These are phyloP conservation scores for Fusarium clavum DNA, from an alignment of 2,329 filamentous ascomycete genomes.

Conservation along the genomic window DNA sequence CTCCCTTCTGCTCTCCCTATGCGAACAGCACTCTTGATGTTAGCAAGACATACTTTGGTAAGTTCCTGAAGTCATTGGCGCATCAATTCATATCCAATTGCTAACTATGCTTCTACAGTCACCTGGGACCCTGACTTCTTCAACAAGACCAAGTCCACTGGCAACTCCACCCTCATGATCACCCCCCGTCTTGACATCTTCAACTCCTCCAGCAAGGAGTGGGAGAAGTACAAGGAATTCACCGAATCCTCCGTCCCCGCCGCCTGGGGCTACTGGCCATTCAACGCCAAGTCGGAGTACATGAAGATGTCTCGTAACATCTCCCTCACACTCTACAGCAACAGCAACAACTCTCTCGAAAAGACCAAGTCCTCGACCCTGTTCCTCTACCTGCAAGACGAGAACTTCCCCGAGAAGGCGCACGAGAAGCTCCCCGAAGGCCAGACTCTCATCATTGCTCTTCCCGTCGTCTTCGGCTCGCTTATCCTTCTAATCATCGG, in stretches of 20 bases:
- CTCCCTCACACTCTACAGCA: conserved; percentile 59
- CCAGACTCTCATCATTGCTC: conserved; percentile 62
- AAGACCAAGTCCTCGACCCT: conserved; percentile 57
- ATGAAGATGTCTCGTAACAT: conserved; percentile 59
- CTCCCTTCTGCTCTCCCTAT: conserved; percentile 65
- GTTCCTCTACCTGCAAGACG: conserved; percentile 52
- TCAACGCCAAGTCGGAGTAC: conserved; percentile 54
- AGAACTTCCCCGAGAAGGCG: conserved; percentile 53
- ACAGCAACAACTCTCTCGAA: conserved; percentile 50
- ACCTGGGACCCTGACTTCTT: conserved; percentile 68
- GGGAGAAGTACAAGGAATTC: conserved; percentile 51
- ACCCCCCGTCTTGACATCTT: conserved; percentile 56
- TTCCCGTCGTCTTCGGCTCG: conserved; percentile 63
- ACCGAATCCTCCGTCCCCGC: conserved; percentile 52
- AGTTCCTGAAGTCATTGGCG: conserved; percentile 22
- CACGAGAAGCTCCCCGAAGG: conserved; percentile 51
- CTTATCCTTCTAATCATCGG: conserved; percentile 63
- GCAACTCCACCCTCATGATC: conserved; percentile 49
- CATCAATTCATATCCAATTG: neutral
- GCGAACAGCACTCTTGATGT: conserved; percentile 57
- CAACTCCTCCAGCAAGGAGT: conserved; percentile 53
- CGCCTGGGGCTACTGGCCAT: conserved; percentile 61
- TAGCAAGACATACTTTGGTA: conserved; percentile 64
- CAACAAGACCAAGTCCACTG: conserved; percentile 55
- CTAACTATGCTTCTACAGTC: conserved; percentile 52